Evolutionary conservation across 2,329 filamentous ascomycete species (phyloP).

Genomic region (Phaeosphaeriaceae sp.): DNA sequence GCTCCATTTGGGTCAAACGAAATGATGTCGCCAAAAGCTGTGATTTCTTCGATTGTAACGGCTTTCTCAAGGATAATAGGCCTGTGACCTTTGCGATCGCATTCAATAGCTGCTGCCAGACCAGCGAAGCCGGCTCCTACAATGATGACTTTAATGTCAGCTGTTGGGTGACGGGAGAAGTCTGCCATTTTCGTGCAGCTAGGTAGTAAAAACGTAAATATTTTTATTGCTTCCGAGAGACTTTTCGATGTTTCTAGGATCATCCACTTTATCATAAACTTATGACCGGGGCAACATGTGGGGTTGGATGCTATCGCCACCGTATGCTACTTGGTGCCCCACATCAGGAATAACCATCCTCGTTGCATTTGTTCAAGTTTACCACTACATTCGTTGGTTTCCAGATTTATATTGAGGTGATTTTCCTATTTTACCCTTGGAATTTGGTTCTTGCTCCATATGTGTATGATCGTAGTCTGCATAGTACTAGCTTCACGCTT

Average conservation of each 20-base stretch:
- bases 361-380: too few species aligned
- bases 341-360: background rate
- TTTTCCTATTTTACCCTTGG: too few species aligned
- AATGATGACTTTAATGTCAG: constrained; percentile 52
- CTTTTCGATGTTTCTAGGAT: too few species aligned
- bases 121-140: constrained; percentile 63
- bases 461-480: too few species aligned
- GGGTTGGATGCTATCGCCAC: constrained; percentile 6
- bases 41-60: constrained; percentile 59
- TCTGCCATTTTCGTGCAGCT: constrained; percentile 13
- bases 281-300: constrained; percentile 2
- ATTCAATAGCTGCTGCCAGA: constrained; percentile 68
- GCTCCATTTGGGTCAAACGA: constrained; percentile 67
- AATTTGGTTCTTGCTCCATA: too few species aligned
- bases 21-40: constrained; percentile 66
- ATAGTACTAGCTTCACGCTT: too few species aligned
- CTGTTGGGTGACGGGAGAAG: constrained; percentile 24
- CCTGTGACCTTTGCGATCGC: constrained; percentile 64
- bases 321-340: background rate
- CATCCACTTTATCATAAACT: background rate
- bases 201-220: too few species aligned
- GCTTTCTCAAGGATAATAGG: constrained; percentile 61
- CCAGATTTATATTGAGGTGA: too few species aligned
- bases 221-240: too few species aligned
- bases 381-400: too few species aligned